phyloP scores from a whole-genome alignment of 352 stramenopile genomes.

The Phytophthora sp. region DNA sequence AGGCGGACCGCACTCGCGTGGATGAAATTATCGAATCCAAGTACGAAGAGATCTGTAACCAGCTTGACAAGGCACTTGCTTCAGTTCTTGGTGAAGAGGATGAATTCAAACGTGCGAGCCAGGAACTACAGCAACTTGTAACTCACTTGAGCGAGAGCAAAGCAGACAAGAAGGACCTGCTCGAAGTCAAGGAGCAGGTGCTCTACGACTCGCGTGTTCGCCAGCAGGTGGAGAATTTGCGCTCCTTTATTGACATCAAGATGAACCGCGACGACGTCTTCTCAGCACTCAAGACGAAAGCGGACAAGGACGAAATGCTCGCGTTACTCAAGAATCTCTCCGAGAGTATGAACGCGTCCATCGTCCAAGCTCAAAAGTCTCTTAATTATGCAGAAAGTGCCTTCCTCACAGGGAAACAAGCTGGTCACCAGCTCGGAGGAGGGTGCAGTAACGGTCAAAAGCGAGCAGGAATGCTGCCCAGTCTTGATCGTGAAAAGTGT shows the following conservation, averaged over 20 bases:
- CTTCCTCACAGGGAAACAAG: constrained; percentile 78
- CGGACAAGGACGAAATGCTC: constrained; percentile 88
- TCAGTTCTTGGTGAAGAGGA: constrained; percentile 89
- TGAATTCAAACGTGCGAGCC: constrained; percentile 87
- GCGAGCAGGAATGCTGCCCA: constrained; percentile 64
- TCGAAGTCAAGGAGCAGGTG: constrained; percentile 88
- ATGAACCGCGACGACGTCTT: constrained; percentile 90
- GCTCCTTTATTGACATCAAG: constrained; percentile 89
- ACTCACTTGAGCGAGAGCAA: constrained; percentile 83
- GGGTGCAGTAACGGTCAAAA: constrained; percentile 37
- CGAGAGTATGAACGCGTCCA: constrained; percentile 84
- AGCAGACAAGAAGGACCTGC: constrained; percentile 84
- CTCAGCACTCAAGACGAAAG: constrained; percentile 83
- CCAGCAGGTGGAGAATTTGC: constrained; percentile 86
- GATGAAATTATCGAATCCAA: constrained; percentile 91
- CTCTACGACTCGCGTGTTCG: constrained; percentile 87
- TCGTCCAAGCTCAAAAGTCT: constrained; percentile 67
- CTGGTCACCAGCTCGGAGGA: constrained; percentile 51
- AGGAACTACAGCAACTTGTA: constrained; percentile 84
- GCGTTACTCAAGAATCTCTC: constrained; percentile 78
- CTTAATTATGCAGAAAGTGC: constrained; percentile 72
- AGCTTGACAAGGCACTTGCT: constrained; percentile 88
- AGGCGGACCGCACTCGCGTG: constrained; percentile 82
- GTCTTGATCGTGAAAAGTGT: constrained; percentile 79
- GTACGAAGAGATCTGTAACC: constrained; percentile 93